Conservation (phyloP, 2,329 filamentous ascomycete species). For the Trichoderma aggressivum region DNA sequence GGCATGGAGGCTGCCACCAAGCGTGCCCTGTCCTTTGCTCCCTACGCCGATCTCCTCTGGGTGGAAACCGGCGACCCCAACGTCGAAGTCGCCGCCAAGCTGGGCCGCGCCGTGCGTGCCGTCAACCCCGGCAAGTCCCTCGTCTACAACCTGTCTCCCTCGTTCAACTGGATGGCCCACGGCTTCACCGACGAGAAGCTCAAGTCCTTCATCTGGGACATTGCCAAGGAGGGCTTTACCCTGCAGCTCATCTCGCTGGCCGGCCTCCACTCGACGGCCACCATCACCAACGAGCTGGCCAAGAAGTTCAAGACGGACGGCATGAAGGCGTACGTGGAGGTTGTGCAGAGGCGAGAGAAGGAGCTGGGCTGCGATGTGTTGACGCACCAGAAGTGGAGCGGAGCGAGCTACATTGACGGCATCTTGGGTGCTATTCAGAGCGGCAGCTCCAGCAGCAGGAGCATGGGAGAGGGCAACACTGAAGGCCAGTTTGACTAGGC, state of each 20-base stretch:
- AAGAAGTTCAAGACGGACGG: slow-evolving; percentile 82
- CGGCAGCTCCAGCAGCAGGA: slow-evolving; percentile 82
- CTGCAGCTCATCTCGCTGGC: slow-evolving; percentile 66
- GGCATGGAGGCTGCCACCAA: slow-evolving; percentile 87
- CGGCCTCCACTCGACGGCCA: slow-evolving; percentile 63
- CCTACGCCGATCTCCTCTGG: slow-evolving; percentile 94
- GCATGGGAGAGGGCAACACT: slow-evolving; percentile 93
- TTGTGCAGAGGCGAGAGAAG: slow-evolving; percentile 87
- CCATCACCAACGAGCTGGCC: slow-evolving; percentile 69
- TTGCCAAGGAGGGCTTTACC: slow-evolving; percentile 81
- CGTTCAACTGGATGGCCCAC: slow-evolving; percentile 98
- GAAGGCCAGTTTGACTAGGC: slow-evolving; percentile 61
- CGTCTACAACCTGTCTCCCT: slow-evolving; percentile 94
- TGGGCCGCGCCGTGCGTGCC: slow-evolving; percentile 72
- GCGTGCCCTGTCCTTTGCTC: slow-evolving; percentile 84
- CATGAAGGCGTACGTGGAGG: slow-evolving; percentile 96
- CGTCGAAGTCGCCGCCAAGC: slow-evolving; percentile 70
- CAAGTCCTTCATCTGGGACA: slow-evolving; percentile 93
- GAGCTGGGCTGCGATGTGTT: slow-evolving; percentile 88
- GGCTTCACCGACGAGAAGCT: slow-evolving; percentile 81
- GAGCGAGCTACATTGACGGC: slow-evolving; percentile 73
- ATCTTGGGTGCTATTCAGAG: slow-evolving; percentile 88
- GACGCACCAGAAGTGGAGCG: slow-evolving; percentile 86
- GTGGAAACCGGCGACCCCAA: slow-evolving; percentile 91
- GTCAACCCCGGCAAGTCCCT: slow-evolving; percentile 76